phyloP scores from a whole-genome alignment of 305 asterid species.

The Withania somnifera region DNA sequence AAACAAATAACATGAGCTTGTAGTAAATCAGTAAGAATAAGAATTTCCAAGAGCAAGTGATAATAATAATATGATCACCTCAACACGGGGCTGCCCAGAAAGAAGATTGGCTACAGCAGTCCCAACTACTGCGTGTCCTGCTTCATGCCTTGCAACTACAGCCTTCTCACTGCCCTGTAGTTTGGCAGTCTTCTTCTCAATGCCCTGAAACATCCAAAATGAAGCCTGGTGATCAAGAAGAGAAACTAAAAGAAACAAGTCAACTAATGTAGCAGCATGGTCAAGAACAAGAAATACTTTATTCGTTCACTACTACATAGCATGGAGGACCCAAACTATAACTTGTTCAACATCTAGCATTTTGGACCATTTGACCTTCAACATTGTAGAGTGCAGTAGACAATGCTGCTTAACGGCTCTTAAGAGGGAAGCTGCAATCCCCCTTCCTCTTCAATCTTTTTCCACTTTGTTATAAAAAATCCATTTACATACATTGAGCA shows the following conservation, averaged over 20 bases:
- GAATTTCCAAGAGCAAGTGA: neutral
- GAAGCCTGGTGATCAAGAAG: neutral
- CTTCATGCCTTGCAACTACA: conserved; percentile 98
- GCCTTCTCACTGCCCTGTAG: conserved; percentile 94
- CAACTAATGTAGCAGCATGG: neutral
- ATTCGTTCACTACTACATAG: neutral
- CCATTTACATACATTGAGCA: neutral
- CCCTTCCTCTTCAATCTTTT: neutral
- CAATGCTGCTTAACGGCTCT: neutral
- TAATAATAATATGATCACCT: conserved; percentile 47
- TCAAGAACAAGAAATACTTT: neutral
- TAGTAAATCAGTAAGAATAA: neutral
- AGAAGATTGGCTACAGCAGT: conserved; percentile 98
- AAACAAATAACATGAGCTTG: neutral
- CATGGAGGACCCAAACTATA: neutral
- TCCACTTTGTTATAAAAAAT: neutral
- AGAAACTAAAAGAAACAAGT: neutral
- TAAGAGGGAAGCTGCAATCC: neutral
- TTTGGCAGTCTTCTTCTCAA: conserved; percentile 92
- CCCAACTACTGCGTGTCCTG: conserved; percentile 99
- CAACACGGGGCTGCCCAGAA: conserved; percentile 91
- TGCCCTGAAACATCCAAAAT: conserved; percentile 53
- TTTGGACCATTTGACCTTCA: neutral
- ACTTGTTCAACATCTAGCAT: neutral
- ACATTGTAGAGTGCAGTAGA: neutral